Base-by-base conservation (phyloP, 768 basidiomycete species). In the Collybia sordida region DNA sequence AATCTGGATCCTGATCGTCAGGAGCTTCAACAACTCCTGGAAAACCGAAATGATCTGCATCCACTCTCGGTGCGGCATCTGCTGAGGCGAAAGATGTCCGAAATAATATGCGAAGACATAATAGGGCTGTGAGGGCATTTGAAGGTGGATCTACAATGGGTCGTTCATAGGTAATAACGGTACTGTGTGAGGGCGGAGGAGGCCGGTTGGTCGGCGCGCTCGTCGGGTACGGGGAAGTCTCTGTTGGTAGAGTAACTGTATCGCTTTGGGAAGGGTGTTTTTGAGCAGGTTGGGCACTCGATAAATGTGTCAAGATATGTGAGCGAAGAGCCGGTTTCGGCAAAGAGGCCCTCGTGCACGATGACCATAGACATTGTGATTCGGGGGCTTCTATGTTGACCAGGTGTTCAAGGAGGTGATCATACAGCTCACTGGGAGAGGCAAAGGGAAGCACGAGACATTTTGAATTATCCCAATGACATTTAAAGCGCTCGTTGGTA, bases 41-140 rank as follows among this genome's bases (percentile, higher is more conserved):
- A 65, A 96, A 91, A 0, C 93, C 93, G 65, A 94, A 96, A 55
- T 90, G 88, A 50, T 95, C 91, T 18, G 80, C 86, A 60, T 90
- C 87, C 2, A 77, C 84, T 22, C 88, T 78, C 25, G 89, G 88
- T 0, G 79, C 79, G 39, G 69, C 73, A 55, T 90, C 89, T 6
- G 75, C 72, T 5, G 86, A 81, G 17, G 86, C 85, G 59, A 92
- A 91, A 1, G 93, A 82, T 4, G 83, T 80, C 39, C 90, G 79
- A 64, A 91, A 94, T 17, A 96, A 75, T 50, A 93, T 84, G 7
- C 94, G 88, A 41, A 95, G 79, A 52, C 90, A 82, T 19, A 95
- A 79, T 14, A 94, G 70, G 2, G 93, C 87, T 0, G 90, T 88
- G 27, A 95, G 79, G 3, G 92, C 84, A 45, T 78, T 81, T 12